phyloP scores from a whole-genome alignment of 2,329 filamentous ascomycete genomes.

The Cadophora sp. region DNA sequence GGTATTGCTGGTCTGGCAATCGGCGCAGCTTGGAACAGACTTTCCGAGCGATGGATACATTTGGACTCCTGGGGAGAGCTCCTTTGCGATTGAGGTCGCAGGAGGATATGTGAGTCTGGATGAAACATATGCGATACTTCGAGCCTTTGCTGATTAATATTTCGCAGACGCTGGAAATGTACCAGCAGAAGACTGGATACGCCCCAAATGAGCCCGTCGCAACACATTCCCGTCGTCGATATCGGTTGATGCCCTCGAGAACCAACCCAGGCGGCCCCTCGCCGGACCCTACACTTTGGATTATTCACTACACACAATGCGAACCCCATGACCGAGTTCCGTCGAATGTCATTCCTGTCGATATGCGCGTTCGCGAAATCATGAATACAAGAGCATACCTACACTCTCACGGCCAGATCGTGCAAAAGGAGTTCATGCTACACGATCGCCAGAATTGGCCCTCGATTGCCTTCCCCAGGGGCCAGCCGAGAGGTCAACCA shows the following conservation, averaged over 20 bases:
- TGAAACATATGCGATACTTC: neutral
- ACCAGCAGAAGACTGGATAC: slow-evolving; percentile 82
- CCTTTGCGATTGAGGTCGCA: slow-evolving; percentile 75
- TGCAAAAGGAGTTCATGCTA: slow-evolving; percentile 93
- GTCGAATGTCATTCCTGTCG: slow-evolving; percentile 68
- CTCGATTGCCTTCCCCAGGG: slow-evolving; percentile 72
- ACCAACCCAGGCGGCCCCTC: slow-evolving; percentile 72
- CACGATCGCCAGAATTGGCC: slow-evolving; percentile 92
- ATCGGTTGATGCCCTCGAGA: slow-evolving; percentile 79
- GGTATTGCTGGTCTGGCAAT: slow-evolving; percentile 88
- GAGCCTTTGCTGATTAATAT: slow-evolving; percentile 24
- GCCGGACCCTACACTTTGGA: slow-evolving; percentile 84
- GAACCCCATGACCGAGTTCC: slow-evolving; percentile 78
- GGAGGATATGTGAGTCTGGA: slow-evolving; percentile 66
- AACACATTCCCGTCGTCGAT: slow-evolving; percentile 81
- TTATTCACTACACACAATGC: slow-evolving; percentile 86
- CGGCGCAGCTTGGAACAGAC: slow-evolving; percentile 72
- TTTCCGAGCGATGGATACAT: slow-evolving; percentile 93
- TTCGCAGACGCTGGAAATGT: slow-evolving; percentile 82
- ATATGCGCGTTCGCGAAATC: slow-evolving; percentile 64
- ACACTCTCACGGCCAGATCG: slow-evolving; percentile 79
- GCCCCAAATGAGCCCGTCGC: slow-evolving; percentile 77
- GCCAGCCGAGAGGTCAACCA: slow-evolving; percentile 49
- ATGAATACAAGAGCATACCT: slow-evolving; percentile 69
- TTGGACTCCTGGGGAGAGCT: slow-evolving; percentile 83